These are phyloP conservation scores for Phlebiopsis gigantea DNA, from an alignment of 768 basidiomycete species.

Conservation along the genomic window DNA sequence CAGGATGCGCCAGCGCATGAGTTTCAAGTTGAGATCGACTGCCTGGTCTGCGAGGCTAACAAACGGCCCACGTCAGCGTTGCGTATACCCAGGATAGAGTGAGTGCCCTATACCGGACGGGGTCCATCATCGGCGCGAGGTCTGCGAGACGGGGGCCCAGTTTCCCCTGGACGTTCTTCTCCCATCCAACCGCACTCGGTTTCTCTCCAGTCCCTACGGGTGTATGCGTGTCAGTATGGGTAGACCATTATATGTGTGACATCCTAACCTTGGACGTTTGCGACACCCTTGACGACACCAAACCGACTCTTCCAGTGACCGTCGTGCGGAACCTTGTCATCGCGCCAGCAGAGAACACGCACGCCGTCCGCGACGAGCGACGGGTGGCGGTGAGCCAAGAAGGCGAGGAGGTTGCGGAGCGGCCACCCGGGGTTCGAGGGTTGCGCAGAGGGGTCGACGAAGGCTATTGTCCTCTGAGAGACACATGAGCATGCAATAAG, in stretches of 20 bases:
- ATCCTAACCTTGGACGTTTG: constrained; percentile 13
- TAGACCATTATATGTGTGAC: background rate
- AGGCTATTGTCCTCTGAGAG: constrained; percentile 24
- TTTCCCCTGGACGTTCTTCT: constrained; percentile 86
- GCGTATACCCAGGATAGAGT: background rate
- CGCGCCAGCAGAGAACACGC: constrained; percentile 75
- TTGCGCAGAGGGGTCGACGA: constrained; percentile 76
- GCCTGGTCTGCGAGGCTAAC: constrained; percentile 88
- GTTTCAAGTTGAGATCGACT: constrained; percentile 94
- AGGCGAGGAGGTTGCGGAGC: constrained; percentile 85
- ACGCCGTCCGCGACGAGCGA: constrained; percentile 32
- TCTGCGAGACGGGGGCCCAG: constrained; percentile 85
- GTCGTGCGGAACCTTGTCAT: constrained; percentile 42
- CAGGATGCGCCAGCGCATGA: constrained; percentile 97
- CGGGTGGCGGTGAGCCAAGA: constrained; percentile 60
- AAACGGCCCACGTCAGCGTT: background rate
- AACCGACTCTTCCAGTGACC: constrained; percentile 60
- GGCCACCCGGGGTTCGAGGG: constrained; percentile 68
- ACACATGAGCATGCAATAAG: background rate
- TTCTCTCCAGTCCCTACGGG: constrained; percentile 10
- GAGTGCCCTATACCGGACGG: constrained; percentile 47
- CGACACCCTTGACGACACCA: constrained; percentile 41
- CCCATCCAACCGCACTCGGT: constrained; percentile 88
- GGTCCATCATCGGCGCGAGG: constrained; percentile 96
- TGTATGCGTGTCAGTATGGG: background rate